Evolutionary conservation across 2,329 filamentous ascomycete species (phyloP), one percentile per base, ranked within the genome.

Genomic region (Escovopsis sp.): DNA sequence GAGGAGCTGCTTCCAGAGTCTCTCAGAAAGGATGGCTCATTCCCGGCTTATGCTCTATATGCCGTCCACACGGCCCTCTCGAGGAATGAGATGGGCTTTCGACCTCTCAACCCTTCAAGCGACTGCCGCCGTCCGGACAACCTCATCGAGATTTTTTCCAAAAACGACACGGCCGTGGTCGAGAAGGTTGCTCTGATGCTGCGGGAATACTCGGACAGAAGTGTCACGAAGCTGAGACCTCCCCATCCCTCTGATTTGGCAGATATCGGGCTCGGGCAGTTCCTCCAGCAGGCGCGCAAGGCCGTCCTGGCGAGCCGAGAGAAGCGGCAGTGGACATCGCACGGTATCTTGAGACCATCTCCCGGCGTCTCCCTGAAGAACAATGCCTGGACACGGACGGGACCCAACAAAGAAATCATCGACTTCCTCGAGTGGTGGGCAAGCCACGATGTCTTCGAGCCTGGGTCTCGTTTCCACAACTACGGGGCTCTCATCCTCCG

Each of bases 341-440:
- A 68, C 43, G 75, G 75, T 34, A 68, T 70, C 45, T 49, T 62
- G 0, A 51, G 53, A 15, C 52, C 61, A 28, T 53, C 57, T 6
- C 38, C 48, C 12, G 54, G 51, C n/a, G 47, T 39, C 30, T 26
- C 46, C 3, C 34, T 57, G 15, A 46, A 46, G 32, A 48, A 45
- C 26, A 43, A 45, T 2, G 46, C 55, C 9, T 64, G 61, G 61
- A 51, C 52, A 1, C 48, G 53, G 18, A 30, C 6, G 26, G 26
- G 26, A 6, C 43, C 52, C 1, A 56, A 54, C 45, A 55, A 65
- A 34, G 65, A 73, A 19, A 68, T 85, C 39, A 66, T 89, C 40
- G 61, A 67, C 1, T 88, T 86, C 51, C 63, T 91, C 39, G 75
- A 86, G 54, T 68, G 76, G 37, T 87, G 82, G 76, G 67, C 75